These are phyloP conservation scores for Trichoderma semiorbis DNA, from an alignment of 2,329 filamentous ascomycete species.

Conservation along the genomic window DNA sequence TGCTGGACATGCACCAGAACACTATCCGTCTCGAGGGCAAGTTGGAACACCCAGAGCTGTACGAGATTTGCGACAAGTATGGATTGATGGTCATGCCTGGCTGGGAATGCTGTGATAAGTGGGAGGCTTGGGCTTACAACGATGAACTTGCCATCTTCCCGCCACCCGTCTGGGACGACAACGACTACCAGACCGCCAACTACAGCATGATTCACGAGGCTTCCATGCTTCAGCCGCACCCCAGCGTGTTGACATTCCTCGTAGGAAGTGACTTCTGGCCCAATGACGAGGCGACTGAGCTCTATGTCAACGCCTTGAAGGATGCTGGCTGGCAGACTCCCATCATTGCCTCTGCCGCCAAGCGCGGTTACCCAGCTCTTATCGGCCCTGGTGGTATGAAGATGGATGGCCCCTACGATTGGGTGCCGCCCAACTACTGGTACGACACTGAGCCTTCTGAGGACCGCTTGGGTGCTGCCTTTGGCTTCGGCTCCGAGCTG, in stretches of 20 bases:
- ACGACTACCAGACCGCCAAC: constrained; percentile 54
- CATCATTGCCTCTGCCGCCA: constrained; percentile 55
- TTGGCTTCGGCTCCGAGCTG: constrained; percentile 62
- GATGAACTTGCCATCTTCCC: constrained; percentile 43
- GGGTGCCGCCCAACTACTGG: constrained; percentile 65
- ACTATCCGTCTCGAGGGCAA: constrained; percentile 63
- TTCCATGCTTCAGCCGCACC: constrained; percentile 56
- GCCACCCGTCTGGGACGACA: constrained; percentile 42
- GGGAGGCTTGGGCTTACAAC: constrained; percentile 63
- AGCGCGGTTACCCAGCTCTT: constrained; percentile 48
- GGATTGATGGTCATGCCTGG: constrained; percentile 61
- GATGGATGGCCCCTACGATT: constrained; percentile 65
- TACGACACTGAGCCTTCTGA: constrained; percentile 41
- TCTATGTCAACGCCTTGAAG: constrained; percentile 51
- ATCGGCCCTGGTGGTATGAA: constrained; percentile 60
- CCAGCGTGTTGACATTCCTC: constrained; percentile 55
- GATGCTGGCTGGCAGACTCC: constrained; percentile 54
- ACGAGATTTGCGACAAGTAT: constrained; percentile 54
- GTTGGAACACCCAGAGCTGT: constrained; percentile 59
- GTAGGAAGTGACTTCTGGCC: constrained; percentile 64
- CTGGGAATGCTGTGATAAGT: constrained; percentile 67
- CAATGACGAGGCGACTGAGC: constrained; percentile 50
- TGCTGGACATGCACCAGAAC: constrained; percentile 60
- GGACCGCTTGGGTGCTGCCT: constrained; percentile 51
- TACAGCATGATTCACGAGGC: constrained; percentile 58